phyloP scores from a whole-genome alignment of 2,329 filamentous ascomycete genomes.

The Aspergillus hortae region DNA sequence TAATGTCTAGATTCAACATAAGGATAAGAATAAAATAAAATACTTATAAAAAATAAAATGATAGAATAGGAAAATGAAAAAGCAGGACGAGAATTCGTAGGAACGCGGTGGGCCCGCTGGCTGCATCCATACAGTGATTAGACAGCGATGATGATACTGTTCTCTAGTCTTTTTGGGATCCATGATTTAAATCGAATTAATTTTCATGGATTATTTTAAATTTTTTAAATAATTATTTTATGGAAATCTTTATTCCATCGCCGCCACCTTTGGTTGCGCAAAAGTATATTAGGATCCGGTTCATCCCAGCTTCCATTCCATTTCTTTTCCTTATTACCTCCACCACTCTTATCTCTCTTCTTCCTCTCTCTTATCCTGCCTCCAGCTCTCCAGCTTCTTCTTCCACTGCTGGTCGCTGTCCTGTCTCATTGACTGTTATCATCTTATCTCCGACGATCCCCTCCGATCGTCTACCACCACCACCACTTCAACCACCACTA shows the following conservation, averaged over 20 bases:
- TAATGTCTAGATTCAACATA: no score
- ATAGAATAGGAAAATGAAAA: background rate
- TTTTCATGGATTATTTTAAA: background rate
- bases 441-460: slow-evolving; percentile 4
- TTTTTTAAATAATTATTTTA: background rate
- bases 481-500: slow-evolving; percentile 4
- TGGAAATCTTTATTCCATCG: background rate
- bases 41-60: no score
- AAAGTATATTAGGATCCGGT: slow-evolving; percentile 8
- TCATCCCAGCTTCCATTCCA: slow-evolving; percentile 1
- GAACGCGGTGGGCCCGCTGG: slow-evolving; percentile 18
- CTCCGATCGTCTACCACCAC: background rate
- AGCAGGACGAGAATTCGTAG: slow-evolving; percentile 39
- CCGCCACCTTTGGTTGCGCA: slow-evolving; percentile 13
- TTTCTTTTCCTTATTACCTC: background rate
- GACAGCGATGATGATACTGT: slow-evolving; percentile 1
- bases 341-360: slow-evolving; percentile 4
- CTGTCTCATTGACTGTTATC: background rate
- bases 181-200: no score
- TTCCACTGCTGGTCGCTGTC: slow-evolving; percentile 2
- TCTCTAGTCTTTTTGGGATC: background rate
- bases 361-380: slow-evolving; percentile 1
- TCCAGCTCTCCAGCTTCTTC: background rate
- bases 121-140: slow-evolving; percentile 13
- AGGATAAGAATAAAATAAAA: no score